Evolutionary conservation across 2,329 filamentous ascomycete species (phyloP), one percentile per base, ranked within the genome.

Genomic region (Ceratocystis huliohia): DNA sequence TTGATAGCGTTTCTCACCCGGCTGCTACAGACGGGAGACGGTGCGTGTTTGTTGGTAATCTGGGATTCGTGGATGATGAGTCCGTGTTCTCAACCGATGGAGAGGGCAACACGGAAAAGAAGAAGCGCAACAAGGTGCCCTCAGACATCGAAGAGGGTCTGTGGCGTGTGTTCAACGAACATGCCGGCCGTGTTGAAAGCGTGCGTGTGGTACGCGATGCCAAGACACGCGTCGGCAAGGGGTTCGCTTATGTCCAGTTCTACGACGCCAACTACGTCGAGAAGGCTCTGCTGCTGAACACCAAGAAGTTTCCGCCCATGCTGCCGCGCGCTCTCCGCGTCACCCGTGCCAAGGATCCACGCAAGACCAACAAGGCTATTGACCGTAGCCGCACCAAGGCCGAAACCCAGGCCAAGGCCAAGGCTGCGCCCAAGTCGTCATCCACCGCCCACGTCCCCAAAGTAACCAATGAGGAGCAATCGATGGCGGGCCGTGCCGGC

Each of bases 201-300:
- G 95, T 99, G 45, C 88, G 94, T 44, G 91, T 99, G 22, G 84
- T 96, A 63, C 86, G 94, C 66, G 94, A 99, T 73, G 81, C 89
- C 69, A 88, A 88, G 70, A 99, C 95, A 6, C 85, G 95, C 63
- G 90, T 99, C 37, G 91, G 94, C 72, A 99, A 99, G 75, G 94
- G 94, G 3, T 91, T 99, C 73, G 95, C 95, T 69, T 99, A 99
- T 73, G 93, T 99, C 17, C 94, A 99, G 74, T 99, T 99, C 76
- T 71, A 87, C 79, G 90, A 97, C 72, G 84, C 82, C 69, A 96
- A 95, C 72, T 81, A 87, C 57, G 93, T 99, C 59, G 94, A 99
- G 76, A 84, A 88, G n/a, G 94, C 94, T 1, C 82, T 99, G 13
- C 82, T 95, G 48, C 84, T 93, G 69, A 84, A 96, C 74, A 92